Conservation (phyloP, 805 yeast species). For the Candida stauntonica region DNA sequence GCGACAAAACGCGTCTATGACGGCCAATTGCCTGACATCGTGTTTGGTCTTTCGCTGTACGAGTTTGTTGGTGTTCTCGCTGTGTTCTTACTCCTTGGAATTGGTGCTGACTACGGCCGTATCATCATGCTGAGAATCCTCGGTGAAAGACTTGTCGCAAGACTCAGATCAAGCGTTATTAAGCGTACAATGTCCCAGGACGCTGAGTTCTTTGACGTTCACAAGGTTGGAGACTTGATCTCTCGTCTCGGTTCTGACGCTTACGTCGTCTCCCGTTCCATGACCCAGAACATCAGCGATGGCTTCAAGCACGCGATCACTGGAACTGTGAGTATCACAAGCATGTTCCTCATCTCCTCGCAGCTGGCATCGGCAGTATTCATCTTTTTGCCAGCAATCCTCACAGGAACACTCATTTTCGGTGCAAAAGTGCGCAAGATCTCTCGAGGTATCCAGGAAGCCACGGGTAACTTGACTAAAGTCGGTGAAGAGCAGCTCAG, state of each 20-base stretch:
- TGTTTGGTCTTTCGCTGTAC: constrained; percentile 50
- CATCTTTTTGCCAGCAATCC: constrained; percentile 75
- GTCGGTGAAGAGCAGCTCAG: constrained; percentile 90
- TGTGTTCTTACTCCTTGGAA: constrained; percentile 43
- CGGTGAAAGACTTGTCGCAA: constrained; percentile 85
- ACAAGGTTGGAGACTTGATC: constrained; percentile 90
- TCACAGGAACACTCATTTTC: constrained; percentile 72
- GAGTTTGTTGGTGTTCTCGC: constrained; percentile 59
- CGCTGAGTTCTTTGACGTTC: constrained; percentile 89
- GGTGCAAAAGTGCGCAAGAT: constrained; percentile 76
- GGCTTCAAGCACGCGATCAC: constrained; percentile 80
- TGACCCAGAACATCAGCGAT: constrained; percentile 88
- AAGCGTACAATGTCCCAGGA: constrained; percentile 80
- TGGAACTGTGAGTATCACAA: constrained; percentile 79
- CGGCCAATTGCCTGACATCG: constrained; percentile 31
- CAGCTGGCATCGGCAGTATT: constrained; percentile 78
- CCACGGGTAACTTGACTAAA: constrained; percentile 80
- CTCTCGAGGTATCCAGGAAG: constrained; percentile 77
- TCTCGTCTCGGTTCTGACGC: constrained; percentile 89
- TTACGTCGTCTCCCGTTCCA: constrained; percentile 79
- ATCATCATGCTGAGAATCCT: constrained; percentile 61
- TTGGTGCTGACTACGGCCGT: constrained; percentile 74
- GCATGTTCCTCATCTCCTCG: constrained; percentile 86
- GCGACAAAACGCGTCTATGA: constrained; percentile 36
- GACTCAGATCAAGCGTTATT: constrained; percentile 73